Evolutionary conservation across 1,139 yeast genomes (phyloP), one percentile per base, ranked within the genome.

Genomic region (Pichia sp.): DNA sequence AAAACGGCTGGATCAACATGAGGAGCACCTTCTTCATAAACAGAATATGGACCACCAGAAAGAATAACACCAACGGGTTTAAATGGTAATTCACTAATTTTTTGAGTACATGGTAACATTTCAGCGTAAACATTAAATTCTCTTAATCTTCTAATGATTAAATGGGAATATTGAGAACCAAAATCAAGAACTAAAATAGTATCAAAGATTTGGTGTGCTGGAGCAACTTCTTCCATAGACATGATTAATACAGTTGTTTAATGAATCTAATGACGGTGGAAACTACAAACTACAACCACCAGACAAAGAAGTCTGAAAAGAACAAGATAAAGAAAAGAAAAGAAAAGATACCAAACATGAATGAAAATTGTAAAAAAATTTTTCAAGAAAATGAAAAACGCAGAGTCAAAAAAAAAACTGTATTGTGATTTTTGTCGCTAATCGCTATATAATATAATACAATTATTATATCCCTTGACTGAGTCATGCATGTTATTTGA

Each of bases 51-150:
- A 55, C 96, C 95, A 54, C 99, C 99, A 43, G 97, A 89, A 56
- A 92, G 75, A 65, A 92, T 92, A 55, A 92, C 83, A 71, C 99
- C 99, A 70, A 83, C 87, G 59, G 99, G 99, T 66, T 81, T 89
- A 95, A 96, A 92, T 53, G 82, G 72, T 63, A 94, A 78, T 60
- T 92, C 97, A 48, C 84, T 66, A 65, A 92, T 90, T 75, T 90
- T 92, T 72, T 92, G 97, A 51, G 98, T 92, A 72, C 98, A 92
- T 59, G 99, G 98, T 57, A 92, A 79, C 98, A 92, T 92, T 74
- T 94, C 99, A 58, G 98, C 97, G 71, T 94, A 92, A 58, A 92
- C 92, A 69, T 92, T 88, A 76, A 90, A 88, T 70, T 92, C 99
- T 78, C 99, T 87, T 63, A 92, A 78, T 72, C 98, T 86, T 73